Evolutionary conservation across 1,284 basidiomycete genomes (phyloP).

Genomic region (Thelephora terrestris): DNA sequence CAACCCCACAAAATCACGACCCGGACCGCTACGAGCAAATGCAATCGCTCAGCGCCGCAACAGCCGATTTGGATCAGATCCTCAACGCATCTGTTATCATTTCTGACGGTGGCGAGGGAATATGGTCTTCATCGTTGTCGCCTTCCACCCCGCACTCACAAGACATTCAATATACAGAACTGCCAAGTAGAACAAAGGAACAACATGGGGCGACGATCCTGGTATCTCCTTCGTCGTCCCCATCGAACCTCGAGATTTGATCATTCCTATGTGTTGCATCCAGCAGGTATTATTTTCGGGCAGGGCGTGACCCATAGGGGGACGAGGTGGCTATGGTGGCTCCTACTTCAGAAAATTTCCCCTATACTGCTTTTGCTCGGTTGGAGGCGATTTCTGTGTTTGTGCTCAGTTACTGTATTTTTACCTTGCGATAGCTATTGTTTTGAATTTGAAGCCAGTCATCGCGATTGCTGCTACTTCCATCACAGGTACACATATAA

Average conservation of each 20-base stretch:
- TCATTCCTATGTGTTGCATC: neutral
- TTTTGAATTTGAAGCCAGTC: no score
- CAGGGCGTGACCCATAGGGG: no score
- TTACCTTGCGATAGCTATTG: neutral
- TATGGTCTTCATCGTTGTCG: neutral
- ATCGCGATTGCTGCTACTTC: no score
- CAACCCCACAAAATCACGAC: no score
- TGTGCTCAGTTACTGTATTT: neutral
- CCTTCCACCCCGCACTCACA: neutral
- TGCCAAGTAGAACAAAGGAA: no score
- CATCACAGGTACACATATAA: no score
- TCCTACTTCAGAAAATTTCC: slow-evolving; percentile 1
- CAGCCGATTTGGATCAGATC: neutral
- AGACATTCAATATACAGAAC: no score
- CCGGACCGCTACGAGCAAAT: neutral
- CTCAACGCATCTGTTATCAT: neutral
- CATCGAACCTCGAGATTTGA: neutral
- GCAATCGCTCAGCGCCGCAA: neutral
- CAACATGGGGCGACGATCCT: neutral
- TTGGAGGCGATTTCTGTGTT: neutral
- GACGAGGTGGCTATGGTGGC: neutral
- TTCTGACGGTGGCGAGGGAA: neutral
- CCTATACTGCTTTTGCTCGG: slow-evolving; percentile 9
- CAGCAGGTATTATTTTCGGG: neutral
- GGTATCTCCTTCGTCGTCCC: neutral